Conservation (phyloP, 116 monocot genomes). For the Cymodocea nodosa region DNA sequence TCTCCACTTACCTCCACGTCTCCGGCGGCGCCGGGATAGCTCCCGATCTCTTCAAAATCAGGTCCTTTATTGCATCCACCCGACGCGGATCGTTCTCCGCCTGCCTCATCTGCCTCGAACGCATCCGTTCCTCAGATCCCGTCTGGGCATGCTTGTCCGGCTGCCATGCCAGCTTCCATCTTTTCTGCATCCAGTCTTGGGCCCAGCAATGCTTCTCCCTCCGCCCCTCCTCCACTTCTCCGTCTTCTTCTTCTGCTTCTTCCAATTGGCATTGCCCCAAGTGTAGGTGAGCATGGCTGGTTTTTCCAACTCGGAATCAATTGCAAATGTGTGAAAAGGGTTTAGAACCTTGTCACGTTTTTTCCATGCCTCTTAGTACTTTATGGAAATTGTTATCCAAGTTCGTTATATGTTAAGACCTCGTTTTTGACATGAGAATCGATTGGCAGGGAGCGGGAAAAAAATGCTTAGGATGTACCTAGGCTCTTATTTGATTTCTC, state of each 20-base stretch:
- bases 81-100: conserved; percentile 28
- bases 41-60: conserved; percentile 52
- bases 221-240: conserved; percentile 13
- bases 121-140: conserved; percentile 71
- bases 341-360: too few species aligned
- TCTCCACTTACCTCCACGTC: conserved; percentile 43
- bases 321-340: too few species aligned
- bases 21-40: conserved; percentile 10
- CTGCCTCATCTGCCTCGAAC: conserved; percentile 89
- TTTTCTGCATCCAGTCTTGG: conserved; percentile 86
- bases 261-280: conserved; percentile 6
- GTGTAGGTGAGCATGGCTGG: neutral
- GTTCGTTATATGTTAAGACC: neutral
- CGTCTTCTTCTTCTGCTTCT: conserved; percentile 9
- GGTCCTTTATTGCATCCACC: conserved; percentile 53
- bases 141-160: conserved; percentile 74
- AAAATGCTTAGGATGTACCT: neutral
- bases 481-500: neutral
- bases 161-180: conserved; percentile 79
- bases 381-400: neutral
- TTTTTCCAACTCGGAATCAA: too few species aligned
- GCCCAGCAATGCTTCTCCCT: conserved; percentile 42
- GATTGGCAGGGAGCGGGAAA: too few species aligned
- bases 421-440: neutral
- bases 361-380: neutral